phyloP scores from a whole-genome alignment of 179 eudicot genomes.

The Beta corolliflora region DNA sequence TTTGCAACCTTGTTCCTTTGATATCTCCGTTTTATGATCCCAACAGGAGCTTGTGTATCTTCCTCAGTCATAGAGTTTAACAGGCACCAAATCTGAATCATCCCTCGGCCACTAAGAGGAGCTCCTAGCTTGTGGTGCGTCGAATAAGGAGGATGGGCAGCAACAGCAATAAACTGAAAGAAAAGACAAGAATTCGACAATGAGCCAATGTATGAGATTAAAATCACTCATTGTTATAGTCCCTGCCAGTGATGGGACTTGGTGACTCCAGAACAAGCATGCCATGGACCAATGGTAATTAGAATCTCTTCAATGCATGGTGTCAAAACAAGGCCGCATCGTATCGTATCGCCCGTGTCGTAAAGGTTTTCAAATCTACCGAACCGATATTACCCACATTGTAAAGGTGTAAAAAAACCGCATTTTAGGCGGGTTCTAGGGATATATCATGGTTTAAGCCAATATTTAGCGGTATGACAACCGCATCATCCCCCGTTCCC shows the following conservation, averaged over 20 bases:
- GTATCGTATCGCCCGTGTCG: too few relatives aligned
- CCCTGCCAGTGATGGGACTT: background rate
- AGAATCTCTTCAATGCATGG: too few relatives aligned
- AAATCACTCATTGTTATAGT: background rate
- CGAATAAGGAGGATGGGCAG: conserved; percentile 97
- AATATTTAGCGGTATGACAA: too few relatives aligned
- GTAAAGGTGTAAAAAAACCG: too few relatives aligned
- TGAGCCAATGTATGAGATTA: background rate
- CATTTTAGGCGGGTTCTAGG: too few relatives aligned
- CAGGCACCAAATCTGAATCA: conserved; percentile 88
- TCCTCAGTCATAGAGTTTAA: conserved; percentile 36
- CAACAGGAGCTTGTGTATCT: conserved; percentile 31
- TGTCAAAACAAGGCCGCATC: too few relatives aligned
- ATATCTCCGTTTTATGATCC: conserved; percentile 32
- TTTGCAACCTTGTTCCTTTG: conserved; percentile 27
- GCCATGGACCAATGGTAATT: background rate
- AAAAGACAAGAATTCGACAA: conserved; percentile 15
- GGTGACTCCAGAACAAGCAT: background rate
- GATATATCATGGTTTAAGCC: too few relatives aligned
- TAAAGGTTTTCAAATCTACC: too few relatives aligned
- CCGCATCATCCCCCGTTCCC: too few relatives aligned
- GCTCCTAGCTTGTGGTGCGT: conserved; percentile 84
- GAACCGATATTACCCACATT: too few relatives aligned
- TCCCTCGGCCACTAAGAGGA: conserved; percentile 74
- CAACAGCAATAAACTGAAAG: conserved; percentile 81